Percentiles rank a stretch among this genome's conserved stretches.
Conservation (phyloP, 495 filamentous ascomycete genomes). For the Daldinia concentrica region DNA sequence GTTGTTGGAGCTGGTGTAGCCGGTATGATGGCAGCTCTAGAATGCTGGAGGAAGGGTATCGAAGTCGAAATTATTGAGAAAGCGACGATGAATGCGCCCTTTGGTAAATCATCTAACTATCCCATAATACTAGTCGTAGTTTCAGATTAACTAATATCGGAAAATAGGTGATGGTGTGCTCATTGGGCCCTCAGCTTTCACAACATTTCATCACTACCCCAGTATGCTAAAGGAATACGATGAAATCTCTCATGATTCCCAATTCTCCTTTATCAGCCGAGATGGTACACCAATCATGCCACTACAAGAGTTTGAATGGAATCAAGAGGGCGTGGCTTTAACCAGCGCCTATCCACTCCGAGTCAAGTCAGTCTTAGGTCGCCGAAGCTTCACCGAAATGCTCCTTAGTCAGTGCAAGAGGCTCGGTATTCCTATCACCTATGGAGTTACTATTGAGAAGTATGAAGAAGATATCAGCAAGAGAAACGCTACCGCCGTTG, state of each 20-base stretch:
- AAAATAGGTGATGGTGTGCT: slow-evolving; percentile 22
- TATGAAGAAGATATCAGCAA: slow-evolving; percentile 54
- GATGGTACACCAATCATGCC: slow-evolving; percentile 48
- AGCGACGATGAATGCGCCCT: no score
- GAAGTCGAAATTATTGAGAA: no score
- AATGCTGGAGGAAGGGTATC: no score
- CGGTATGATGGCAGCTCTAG: no score
- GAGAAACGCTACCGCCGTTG: slow-evolving; percentile 57
- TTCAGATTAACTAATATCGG: no score
- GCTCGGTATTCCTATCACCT: slow-evolving; percentile 56
- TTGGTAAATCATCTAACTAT: no score
- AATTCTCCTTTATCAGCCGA: slow-evolving; percentile 47
- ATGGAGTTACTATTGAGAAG: slow-evolving; percentile 48
- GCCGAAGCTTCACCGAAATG: slow-evolving; percentile 50
- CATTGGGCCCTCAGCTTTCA: slow-evolving; percentile 48
- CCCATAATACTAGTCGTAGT: no score
- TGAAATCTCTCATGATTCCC: slow-evolving; percentile 43
- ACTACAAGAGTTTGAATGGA: slow-evolving; percentile 23
- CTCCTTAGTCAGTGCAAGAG: slow-evolving; percentile 53
- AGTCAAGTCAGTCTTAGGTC: slow-evolving; percentile 27
- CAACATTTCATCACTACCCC: slow-evolving; percentile 58
- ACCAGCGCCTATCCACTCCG: slow-evolving; percentile 15
- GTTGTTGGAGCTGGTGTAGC: no score
- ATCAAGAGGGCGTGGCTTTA: slow-evolving; percentile 18
- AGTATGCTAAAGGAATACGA: slow-evolving; percentile 53